These are phyloP conservation scores for Aureobasidium sp. DNA, from an alignment of 2,329 filamentous ascomycete genomes.

Conservation along the genomic window DNA sequence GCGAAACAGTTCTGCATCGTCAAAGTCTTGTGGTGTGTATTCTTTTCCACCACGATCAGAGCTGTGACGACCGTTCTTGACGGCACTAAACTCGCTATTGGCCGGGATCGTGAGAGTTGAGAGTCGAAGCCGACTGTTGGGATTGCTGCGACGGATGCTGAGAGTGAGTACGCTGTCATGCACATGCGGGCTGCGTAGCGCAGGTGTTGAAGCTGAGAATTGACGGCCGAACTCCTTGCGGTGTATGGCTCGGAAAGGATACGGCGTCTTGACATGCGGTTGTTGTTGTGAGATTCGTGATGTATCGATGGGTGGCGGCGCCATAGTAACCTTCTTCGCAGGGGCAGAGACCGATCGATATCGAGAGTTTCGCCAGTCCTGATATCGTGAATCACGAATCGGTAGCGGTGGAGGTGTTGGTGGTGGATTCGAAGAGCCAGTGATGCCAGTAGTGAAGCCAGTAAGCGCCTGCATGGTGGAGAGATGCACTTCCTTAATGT, in stretches of 20 bases:
- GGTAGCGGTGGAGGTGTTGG: constrained; percentile 5
- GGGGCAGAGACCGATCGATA: constrained; percentile 16
- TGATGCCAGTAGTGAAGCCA: constrained; percentile 20
- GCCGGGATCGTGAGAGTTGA: constrained; percentile 27
- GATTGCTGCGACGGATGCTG: constrained; percentile 25
- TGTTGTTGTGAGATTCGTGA: constrained; percentile 8
- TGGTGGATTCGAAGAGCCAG: not conserved
- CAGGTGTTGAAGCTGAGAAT: constrained; percentile 16
- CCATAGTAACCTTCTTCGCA: constrained; percentile 25
- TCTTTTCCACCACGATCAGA: constrained; percentile 20
- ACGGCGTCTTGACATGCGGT: constrained; percentile 27
- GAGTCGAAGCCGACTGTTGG: constrained; percentile 21
- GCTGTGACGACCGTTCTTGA: constrained; percentile 17
- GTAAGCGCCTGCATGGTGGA: constrained; percentile 29
- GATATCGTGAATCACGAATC: constrained; percentile 6
- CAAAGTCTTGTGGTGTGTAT: constrained; percentile 25
- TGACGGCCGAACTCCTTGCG: constrained; percentile 23
- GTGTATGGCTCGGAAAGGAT: constrained; percentile 22
- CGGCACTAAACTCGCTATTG: constrained; percentile 23
- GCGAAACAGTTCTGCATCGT: constrained; percentile 30
- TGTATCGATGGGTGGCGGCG: constrained; percentile 30
- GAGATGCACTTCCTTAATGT: constrained; percentile 26
- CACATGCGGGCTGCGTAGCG: not conserved
- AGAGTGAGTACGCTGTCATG: constrained; percentile 28
- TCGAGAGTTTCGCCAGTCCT: constrained; percentile 11